A percentile compares a stretch with the other conserved stretches of the same genome.
Evolutionary conservation across 805 yeast genomes (phyloP).

Genomic region (Naumovozyma baii): DNA sequence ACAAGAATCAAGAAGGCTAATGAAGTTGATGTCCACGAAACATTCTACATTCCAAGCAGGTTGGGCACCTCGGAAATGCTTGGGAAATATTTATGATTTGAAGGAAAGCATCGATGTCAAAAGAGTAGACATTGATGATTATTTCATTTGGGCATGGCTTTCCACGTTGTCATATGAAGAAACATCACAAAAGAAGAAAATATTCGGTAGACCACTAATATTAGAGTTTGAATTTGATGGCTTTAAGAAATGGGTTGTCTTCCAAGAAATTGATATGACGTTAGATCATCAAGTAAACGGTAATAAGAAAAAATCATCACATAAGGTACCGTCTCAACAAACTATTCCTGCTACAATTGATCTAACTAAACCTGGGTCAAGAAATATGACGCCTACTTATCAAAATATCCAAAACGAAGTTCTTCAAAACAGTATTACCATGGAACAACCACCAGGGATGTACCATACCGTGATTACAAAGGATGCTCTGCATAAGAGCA

Average conservation of each 20-base stretch:
- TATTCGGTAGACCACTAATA: slow-evolving; percentile 75
- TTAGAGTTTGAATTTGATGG: slow-evolving; percentile 73
- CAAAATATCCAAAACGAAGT: slow-evolving; percentile 21
- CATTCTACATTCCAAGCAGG: slow-evolving; percentile 35
- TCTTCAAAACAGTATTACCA: slow-evolving; percentile 3
- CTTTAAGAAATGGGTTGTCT: slow-evolving; percentile 66
- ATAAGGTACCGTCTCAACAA: neutral
- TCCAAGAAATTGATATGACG: slow-evolving; percentile 53
- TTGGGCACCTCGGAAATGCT: slow-evolving; percentile 30
- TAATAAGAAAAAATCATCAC: neutral
- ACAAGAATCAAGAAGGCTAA: slow-evolving; percentile 56
- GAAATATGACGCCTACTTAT: slow-evolving; percentile 17
- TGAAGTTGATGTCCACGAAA: slow-evolving; percentile 33
- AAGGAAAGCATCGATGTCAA: slow-evolving; percentile 34
- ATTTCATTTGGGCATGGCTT: slow-evolving; percentile 88
- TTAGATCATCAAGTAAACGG: slow-evolving; percentile 12
- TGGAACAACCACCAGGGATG: slow-evolving; percentile 4
- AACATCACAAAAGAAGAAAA: slow-evolving; percentile 48
- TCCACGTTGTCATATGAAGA: slow-evolving; percentile 69
- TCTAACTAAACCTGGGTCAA: slow-evolving; percentile 5
- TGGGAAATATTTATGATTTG: slow-evolving; percentile 14
- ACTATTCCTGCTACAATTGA: neutral
- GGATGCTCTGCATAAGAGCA: slow-evolving; percentile 13
- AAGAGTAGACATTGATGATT: slow-evolving; percentile 71
- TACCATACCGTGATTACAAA: slow-evolving; percentile 23